phyloP scores from a whole-genome alignment of 257 asterid genomes.

The Solanum sitiens region DNA sequence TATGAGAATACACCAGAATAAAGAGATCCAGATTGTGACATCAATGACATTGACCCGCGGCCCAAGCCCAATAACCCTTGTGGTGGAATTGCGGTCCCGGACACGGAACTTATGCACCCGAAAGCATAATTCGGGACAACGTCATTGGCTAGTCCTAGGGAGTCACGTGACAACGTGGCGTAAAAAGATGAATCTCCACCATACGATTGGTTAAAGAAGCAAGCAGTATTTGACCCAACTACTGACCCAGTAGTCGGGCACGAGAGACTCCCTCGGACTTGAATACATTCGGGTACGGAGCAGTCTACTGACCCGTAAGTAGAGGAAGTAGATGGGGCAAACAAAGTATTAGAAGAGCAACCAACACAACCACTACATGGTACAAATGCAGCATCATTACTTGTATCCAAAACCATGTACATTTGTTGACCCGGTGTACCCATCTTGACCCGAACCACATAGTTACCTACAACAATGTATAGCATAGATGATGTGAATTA shows the following conservation, averaged over 20 bases:
- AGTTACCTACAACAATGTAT: constrained; percentile 22
- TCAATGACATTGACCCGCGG: constrained; percentile 68
- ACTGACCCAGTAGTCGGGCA: constrained; percentile 10
- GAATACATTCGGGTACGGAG: constrained; percentile 40
- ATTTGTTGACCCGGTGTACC: constrained; percentile 58
- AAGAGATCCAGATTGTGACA: constrained; percentile 55
- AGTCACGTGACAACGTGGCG: constrained; percentile 62
- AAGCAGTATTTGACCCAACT: constrained; percentile 15
- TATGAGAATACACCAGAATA: constrained; percentile 75
- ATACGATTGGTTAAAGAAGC: constrained; percentile 67
- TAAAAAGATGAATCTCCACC: constrained; percentile 63
- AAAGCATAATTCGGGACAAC: constrained; percentile 56
- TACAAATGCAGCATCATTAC: constrained; percentile 54
- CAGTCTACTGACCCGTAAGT: constrained; percentile 25
- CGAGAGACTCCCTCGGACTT: constrained; percentile 6
- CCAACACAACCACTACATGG: constrained; percentile 56
- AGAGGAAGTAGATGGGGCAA: constrained; percentile 20
- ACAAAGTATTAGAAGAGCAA: constrained; percentile 26
- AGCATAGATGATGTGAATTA: neutral
- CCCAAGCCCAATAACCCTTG: constrained; percentile 90
- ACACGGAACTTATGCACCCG: constrained; percentile 54
- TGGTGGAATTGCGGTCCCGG: constrained; percentile 62
- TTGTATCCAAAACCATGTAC: constrained; percentile 46
- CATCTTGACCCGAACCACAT: constrained; percentile 37
- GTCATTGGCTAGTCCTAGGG: constrained; percentile 41